phyloP scores from a whole-genome alignment of 495 filamentous ascomycete species.

The Penicillium daleae region DNA sequence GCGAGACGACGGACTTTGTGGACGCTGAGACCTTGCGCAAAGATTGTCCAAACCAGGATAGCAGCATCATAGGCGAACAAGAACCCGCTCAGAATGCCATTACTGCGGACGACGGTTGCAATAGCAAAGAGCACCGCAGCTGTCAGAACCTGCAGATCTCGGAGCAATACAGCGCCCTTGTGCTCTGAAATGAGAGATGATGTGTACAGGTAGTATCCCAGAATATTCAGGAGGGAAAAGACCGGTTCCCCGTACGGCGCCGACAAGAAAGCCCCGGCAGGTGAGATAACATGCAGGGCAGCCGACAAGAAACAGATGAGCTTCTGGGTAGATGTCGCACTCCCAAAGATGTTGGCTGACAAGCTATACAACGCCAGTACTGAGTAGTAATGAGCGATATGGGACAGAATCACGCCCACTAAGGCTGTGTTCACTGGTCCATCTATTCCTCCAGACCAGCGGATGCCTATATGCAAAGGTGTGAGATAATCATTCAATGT shows the following conservation, averaged over 20 bases:
- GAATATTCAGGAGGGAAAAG: conserved; percentile 78
- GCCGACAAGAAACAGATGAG: conserved; percentile 68
- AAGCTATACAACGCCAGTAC: conserved; percentile 69
- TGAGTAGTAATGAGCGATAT: conserved; percentile 74
- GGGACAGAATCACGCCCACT: conserved; percentile 66
- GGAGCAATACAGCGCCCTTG: conserved; percentile 22
- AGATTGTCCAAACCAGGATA: conserved; percentile 33
- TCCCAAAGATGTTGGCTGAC: conserved; percentile 42
- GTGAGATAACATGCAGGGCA: conserved; percentile 77
- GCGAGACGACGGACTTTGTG: conserved; percentile 48
- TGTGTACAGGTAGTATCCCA: conserved; percentile 71
- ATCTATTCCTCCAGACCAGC: conserved; percentile 26
- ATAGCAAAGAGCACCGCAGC: conserved; percentile 71
- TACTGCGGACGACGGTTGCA: conserved; percentile 78
- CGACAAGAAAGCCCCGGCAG: conserved; percentile 87
- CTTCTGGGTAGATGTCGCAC: conserved; percentile 30
- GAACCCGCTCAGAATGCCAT: conserved; percentile 83
- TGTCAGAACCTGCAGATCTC: conserved; percentile 55
- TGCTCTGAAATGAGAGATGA: conserved; percentile 49
- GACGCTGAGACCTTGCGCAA: conserved; percentile 33
- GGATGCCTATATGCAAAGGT: conserved; percentile 27
- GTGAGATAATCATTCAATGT: conserved; percentile 6
- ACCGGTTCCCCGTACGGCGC: conserved; percentile 83
- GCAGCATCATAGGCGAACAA: conserved; percentile 65
- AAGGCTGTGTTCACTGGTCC: conserved; percentile 41